Base-by-base conservation (phyloP, 148 eudicot species). In the Fallopia convolvulus region DNA sequence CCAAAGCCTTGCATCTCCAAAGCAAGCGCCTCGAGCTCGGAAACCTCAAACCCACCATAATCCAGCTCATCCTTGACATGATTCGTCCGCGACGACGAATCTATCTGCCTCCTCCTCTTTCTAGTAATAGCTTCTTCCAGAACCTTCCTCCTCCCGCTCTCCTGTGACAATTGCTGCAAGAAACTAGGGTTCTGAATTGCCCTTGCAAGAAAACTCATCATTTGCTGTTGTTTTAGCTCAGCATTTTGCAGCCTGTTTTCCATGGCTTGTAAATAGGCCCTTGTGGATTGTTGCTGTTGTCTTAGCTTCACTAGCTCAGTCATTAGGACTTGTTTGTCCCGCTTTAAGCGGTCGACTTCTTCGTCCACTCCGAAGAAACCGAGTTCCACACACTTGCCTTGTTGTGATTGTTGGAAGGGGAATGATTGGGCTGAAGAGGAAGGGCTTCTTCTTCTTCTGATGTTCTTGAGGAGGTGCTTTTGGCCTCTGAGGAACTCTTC, bases 11-110 rank as follows among this genome's bases (percentile, higher is more conserved):
- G 99, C 84, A 95, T 93, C 75, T 92, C 97, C 70, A 93, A 68
- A 8, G 99, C 99, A 65, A 95, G 94, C 12, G 87, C 93, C 76
- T 95, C 99, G 0, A 95, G 93, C 79, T 93, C 99, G 0, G 94
- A 93, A 21, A 91, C 86, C n/a, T 77, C 81, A n/a, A 70, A 79
- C 12, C 83, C 82, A 33, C 87, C 88, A 66, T 65, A 79, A 2
- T 92, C 92, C 70, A 89, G 90, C 85, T 94, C 98, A 50, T 68
- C 60, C 82, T 90, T 90, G 8, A 87, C 74, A 50, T 7, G 32
- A 58, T 23, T 23, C 65, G 17, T 52, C 58, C 39, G 39, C 4
- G 44, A 33, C 0, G 21, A 15, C 7, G 44, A 66, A 5, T n/a
- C 77, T 44, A 95, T 91, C 4, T 92, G 88, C 47, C 91, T 79